Evolutionary conservation across 2,329 filamentous ascomycete species (phyloP).

Genomic region (Phyllosticta citribraziliensis): DNA sequence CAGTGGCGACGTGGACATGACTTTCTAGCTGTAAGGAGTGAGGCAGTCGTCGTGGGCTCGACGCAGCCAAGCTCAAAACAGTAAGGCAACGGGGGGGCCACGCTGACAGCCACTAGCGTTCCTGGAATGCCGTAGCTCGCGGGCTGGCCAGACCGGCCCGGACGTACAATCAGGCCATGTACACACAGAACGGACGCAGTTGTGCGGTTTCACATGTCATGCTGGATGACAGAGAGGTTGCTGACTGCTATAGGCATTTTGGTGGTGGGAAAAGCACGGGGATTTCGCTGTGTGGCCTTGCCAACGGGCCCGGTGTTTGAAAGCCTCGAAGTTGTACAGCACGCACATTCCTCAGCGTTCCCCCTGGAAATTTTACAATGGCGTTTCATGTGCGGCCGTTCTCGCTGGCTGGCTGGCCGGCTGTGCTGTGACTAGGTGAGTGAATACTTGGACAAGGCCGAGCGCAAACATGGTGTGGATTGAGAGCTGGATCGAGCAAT

Average conservation of each 20-base stretch:
- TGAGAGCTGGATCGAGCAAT: background rate
- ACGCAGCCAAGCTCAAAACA: background rate
- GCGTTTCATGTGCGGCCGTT: background rate
- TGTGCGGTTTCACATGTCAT: background rate
- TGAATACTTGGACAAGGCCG: background rate
- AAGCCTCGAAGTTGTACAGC: background rate
- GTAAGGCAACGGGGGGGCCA: background rate
- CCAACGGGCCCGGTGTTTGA: background rate
- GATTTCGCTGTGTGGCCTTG: background rate
- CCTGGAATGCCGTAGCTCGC: background rate
- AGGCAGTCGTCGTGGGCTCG: background rate
- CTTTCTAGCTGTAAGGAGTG: background rate
- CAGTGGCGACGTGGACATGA: background rate
- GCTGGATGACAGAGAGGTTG: background rate
- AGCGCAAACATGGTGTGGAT: background rate
- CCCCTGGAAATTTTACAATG: background rate
- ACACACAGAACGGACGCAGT: background rate
- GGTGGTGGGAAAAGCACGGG: background rate
- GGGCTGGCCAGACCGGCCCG: background rate
- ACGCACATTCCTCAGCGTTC: slow-evolving; percentile 3
- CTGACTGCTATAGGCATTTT: background rate
- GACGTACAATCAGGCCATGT: background rate
- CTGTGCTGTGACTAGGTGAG: background rate
- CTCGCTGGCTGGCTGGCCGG: background rate
- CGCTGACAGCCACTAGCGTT: background rate